A percentile compares a stretch with the other conserved stretches of the same genome.
Evolutionary conservation across 371 early-diverging fungal species (phyloP).

Genomic region (Smittium mucronatum): DNA sequence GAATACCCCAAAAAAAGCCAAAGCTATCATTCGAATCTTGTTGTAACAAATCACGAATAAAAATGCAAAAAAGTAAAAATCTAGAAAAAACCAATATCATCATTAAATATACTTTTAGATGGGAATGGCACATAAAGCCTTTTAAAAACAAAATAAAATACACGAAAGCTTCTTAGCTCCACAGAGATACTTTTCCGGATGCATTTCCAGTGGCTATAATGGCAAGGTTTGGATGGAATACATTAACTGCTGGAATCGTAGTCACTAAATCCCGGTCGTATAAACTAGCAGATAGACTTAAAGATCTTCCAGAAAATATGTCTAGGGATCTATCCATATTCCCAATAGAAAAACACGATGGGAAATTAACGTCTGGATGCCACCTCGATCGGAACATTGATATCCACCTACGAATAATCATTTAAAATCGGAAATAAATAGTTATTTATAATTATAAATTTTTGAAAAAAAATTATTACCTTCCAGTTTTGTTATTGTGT

Average conservation of each 20-base stretch:
- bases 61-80: no score
- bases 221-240: conserved; percentile 44
- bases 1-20: no score
- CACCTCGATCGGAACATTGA: conserved; percentile 60
- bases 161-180: conserved; percentile 21
- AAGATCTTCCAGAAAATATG: conserved; percentile 43
- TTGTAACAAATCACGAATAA: no score
- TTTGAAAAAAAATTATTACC: conserved; percentile 18
- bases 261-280: conserved; percentile 42
- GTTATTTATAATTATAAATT: neutral
- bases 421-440: neutral
- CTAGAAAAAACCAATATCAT: no score
- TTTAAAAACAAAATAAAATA: no score
- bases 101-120: no score
- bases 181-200: conserved; percentile 35
- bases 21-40: no score
- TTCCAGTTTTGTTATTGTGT: conserved; percentile 58
- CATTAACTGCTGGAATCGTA: conserved; percentile 51
- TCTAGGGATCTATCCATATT: conserved; percentile 55
- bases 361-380: conserved; percentile 38
- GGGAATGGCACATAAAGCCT: no score
- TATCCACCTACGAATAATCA: conserved; percentile 42
- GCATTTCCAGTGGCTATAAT: conserved; percentile 38
- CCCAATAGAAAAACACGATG: conserved; percentile 45
- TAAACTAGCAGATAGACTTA: conserved; percentile 36